These are phyloP conservation scores for Gardenia jasminoides DNA, from an alignment of 257 asterid species.

Conservation along the genomic window DNA sequence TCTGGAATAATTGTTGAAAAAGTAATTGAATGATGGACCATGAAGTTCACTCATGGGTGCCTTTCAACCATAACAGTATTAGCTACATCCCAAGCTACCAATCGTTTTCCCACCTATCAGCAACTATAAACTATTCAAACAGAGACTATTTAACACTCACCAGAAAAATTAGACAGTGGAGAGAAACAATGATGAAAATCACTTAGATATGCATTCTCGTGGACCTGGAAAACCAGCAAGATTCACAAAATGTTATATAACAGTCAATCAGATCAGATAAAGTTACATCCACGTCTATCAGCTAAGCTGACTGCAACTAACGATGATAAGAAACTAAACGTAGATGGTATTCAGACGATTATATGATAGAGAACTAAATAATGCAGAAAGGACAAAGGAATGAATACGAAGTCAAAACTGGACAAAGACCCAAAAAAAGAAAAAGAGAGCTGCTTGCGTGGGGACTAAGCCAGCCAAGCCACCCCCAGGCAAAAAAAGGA, in stretches of 20 bases:
- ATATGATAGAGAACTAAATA: too few species aligned
- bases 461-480: too few species aligned
- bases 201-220: slow-evolving; percentile 88
- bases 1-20: neutral
- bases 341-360: neutral
- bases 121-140: neutral
- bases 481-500: neutral
- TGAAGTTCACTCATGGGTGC: neutral
- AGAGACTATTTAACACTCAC: slow-evolving; percentile 30
- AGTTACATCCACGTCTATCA: neutral
- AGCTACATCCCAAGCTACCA: neutral
- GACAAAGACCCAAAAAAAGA: neutral
- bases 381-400: neutral
- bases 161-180: slow-evolving; percentile 67
- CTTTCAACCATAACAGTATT: neutral
- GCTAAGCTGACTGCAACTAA: neutral
- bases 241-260: neutral
- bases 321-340: neutral
- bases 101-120: neutral
- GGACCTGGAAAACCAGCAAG: slow-evolving; percentile 33
- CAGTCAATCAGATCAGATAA: neutral
- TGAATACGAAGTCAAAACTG: neutral
- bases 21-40: too few species aligned
- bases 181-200: slow-evolving; percentile 94
- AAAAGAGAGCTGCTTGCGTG: too few species aligned